These are phyloP conservation scores for Baudoinia panamericana DNA, from an alignment of 495 filamentous ascomycete species.

Conservation along the genomic window DNA sequence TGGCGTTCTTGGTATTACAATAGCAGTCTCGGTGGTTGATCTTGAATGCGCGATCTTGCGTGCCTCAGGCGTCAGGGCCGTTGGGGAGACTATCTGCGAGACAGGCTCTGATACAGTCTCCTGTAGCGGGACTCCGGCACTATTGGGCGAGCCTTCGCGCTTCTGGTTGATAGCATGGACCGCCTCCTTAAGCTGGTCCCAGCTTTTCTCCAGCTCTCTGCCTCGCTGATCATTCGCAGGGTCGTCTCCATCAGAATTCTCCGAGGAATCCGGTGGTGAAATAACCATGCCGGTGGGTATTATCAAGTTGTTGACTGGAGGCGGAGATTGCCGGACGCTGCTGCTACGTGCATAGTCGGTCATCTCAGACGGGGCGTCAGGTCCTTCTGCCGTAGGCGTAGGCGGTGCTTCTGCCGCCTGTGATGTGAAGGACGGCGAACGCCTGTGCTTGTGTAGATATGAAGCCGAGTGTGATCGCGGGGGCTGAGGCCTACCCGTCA, in stretches of 20 bases:
- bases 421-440: conserved; percentile 45
- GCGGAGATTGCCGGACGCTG: conserved; percentile 62
- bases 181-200: conserved; percentile 70
- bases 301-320: conserved; percentile 53
- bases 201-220: conserved; percentile 43
- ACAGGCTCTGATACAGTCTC: conserved; percentile 9
- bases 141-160: conserved; percentile 45
- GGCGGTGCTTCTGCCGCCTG: conserved; percentile 12
- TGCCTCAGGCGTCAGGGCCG: conserved; percentile 41
- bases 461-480: conserved; percentile 72
- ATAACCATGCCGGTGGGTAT: conserved; percentile 73
- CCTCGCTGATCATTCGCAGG: conserved; percentile 29
- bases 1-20: conserved; percentile 13
- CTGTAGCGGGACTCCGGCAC: neutral
- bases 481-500: conserved; percentile 36
- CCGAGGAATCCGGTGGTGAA: conserved; percentile 73
- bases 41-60: conserved; percentile 67
- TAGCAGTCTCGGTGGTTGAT: conserved; percentile 66
- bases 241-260: conserved; percentile 72
- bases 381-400: conserved; percentile 30
- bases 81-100: conserved; percentile 11
- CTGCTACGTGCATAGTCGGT: conserved; percentile 23
- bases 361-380: conserved; percentile 20
- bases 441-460: conserved; percentile 55
- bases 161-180: conserved; percentile 65